Evolutionary conservation across 768 basidiomycete genomes (phyloP).

Genomic region (Phanerochaete sordida): DNA sequence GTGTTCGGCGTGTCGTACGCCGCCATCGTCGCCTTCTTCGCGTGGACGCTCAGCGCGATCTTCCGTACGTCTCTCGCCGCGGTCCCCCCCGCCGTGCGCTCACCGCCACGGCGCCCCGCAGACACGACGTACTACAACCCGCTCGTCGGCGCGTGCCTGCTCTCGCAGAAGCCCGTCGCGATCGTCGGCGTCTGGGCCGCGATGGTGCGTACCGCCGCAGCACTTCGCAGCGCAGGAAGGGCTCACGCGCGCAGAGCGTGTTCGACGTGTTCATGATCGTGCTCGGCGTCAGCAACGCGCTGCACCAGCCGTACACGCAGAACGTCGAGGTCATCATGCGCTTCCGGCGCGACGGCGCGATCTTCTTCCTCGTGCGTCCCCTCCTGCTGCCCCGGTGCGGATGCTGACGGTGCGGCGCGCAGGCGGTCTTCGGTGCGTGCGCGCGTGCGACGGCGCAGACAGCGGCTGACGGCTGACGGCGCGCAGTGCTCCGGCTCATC

Average conservation of each 20-base stretch:
- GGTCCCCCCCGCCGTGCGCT: too few relatives aligned
- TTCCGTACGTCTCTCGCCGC: neutral
- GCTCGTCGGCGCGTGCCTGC: conserved; percentile 1
- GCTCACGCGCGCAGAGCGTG: neutral
- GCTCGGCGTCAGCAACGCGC: neutral
- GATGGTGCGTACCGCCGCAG: conserved; percentile 1
- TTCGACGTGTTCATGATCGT: conserved; percentile 7
- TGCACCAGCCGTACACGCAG: conserved; percentile 7
- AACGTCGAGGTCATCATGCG: neutral
- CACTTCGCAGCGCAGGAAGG: too few relatives aligned
- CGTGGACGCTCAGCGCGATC: neutral
- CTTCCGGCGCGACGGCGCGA: conserved; percentile 8
- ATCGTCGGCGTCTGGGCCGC: conserved; percentile 6
- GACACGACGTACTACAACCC: neutral
- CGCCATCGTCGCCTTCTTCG: neutral
- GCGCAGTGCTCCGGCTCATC: conserved; percentile 1
- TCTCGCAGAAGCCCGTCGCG: neutral
- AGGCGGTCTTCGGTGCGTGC: neutral
- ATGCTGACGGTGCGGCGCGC: neutral
- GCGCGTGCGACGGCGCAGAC: too few relatives aligned
- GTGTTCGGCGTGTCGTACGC: neutral
- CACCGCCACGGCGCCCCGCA: too few relatives aligned
- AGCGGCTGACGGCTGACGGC: too few relatives aligned
- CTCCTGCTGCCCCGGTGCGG: neutral
- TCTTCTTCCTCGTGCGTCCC: conserved; percentile 9